A percentile compares a stretch with the other conserved stretches of the same genome.
These are phyloP conservation scores for Litsea cubeba DNA, from an alignment of 164 flowering plant genomes.

Conservation along the genomic window DNA sequence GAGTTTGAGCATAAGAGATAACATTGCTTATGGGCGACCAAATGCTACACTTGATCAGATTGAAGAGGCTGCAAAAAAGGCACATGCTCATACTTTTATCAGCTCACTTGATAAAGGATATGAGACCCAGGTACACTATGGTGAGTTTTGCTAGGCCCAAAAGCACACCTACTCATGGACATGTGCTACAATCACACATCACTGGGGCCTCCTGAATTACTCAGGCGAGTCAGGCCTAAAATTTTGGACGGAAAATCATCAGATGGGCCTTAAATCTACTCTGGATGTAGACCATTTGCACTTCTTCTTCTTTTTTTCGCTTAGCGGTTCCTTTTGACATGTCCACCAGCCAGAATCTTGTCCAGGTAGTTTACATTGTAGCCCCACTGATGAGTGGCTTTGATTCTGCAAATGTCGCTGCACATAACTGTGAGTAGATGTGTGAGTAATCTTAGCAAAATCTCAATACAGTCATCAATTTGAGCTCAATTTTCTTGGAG, in stretches of 20 bases:
- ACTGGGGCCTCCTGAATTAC: background rate
- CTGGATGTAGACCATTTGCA: background rate
- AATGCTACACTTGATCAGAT: slow-evolving; percentile 73
- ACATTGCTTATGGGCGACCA: slow-evolving; percentile 93
- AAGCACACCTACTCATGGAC: background rate
- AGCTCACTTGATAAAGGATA: slow-evolving; percentile 91
- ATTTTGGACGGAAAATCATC: background rate
- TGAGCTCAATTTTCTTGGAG: background rate
- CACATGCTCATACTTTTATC: slow-evolving; percentile 94
- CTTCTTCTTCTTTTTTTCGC: background rate
- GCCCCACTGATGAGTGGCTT: background rate
- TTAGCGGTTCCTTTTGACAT: too few relatives aligned
- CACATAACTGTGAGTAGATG: background rate
- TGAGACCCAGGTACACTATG: slow-evolving; percentile 66
- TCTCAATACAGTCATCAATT: background rate
- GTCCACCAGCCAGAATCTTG: too few relatives aligned
- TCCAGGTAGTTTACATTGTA: background rate
- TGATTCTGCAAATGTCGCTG: background rate
- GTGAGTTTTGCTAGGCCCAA: slow-evolving; percentile 1
- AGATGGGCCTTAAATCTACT: background rate
- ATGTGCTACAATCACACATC: background rate
- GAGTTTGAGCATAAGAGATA: slow-evolving; percentile 88
- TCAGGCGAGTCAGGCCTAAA: background rate
- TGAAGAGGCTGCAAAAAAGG: slow-evolving; percentile 97
- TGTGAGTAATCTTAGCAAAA: background rate